These are phyloP conservation scores for Cnidoscolus chayamansa DNA, from an alignment of 441 rosid genomes.

Conservation along the genomic window DNA sequence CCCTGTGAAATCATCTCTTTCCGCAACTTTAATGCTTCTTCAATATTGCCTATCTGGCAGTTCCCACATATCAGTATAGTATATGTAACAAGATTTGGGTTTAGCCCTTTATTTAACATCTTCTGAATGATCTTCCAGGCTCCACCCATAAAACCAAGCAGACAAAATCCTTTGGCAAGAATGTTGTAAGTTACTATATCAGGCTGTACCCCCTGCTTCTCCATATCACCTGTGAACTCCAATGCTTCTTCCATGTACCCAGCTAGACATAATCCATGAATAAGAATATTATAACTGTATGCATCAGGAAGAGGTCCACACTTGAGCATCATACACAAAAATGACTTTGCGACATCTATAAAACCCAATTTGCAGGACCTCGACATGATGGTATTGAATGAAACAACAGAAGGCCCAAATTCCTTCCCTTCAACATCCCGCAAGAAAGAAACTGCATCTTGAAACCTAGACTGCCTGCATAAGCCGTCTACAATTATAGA, in stretches of 20 bases:
- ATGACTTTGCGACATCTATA: slow-evolving; percentile 57
- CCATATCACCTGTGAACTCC: slow-evolving; percentile 53
- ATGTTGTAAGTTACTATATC: slow-evolving; percentile 64
- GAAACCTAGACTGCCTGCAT: slow-evolving; percentile 56
- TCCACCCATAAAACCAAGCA: slow-evolving; percentile 47
- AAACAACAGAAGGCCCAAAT: slow-evolving; percentile 52
- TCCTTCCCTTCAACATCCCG: slow-evolving; percentile 39
- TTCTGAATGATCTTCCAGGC: slow-evolving; percentile 43
- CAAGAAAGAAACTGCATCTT: slow-evolving; percentile 57
- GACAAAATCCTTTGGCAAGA: slow-evolving; percentile 58
- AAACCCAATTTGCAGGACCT: slow-evolving; percentile 62
- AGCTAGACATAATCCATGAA: slow-evolving; percentile 62
- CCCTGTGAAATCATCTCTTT: slow-evolving; percentile 59
- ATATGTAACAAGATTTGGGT: slow-evolving; percentile 52
- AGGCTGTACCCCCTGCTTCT: slow-evolving; percentile 57
- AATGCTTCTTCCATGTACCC: slow-evolving; percentile 73
- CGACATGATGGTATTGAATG: slow-evolving; percentile 69
- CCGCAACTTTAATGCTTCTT: slow-evolving; percentile 49
- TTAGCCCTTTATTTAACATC: slow-evolving; percentile 46
- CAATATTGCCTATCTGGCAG: slow-evolving; percentile 51
- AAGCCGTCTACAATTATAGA: slow-evolving; percentile 67
- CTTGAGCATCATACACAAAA: slow-evolving; percentile 66
- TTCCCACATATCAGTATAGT: slow-evolving; percentile 54
- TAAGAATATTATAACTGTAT: slow-evolving; percentile 72
- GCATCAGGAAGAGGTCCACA: slow-evolving; percentile 64